phyloP scores from a whole-genome alignment of 163 green algal species.

The Volvox carteri region DNA sequence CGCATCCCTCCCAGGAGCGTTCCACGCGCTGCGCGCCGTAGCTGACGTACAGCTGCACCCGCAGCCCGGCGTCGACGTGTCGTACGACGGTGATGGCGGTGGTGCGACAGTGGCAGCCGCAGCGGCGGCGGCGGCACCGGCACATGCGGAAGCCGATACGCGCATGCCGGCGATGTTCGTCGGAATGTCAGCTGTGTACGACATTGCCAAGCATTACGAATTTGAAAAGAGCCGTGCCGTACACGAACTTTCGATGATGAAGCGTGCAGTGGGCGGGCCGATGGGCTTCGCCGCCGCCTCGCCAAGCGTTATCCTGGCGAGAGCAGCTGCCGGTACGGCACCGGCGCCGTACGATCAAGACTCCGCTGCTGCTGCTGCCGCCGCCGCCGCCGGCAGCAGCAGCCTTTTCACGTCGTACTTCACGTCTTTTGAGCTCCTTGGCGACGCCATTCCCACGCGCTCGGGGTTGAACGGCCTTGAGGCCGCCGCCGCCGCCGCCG shows the following conservation, averaged over 20 bases:
- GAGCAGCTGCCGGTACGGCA: too few species aligned
- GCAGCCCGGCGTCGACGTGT: conserved; percentile 7
- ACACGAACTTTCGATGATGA: conserved; percentile 85
- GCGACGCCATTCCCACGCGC: background rate
- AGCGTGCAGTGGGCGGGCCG: conserved; percentile 73
- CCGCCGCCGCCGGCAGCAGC: background rate
- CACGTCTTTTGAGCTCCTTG: background rate
- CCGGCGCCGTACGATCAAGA: too few species aligned
- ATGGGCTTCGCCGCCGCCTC: conserved; percentile 67
- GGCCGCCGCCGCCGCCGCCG: background rate
- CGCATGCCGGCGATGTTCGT: conserved; percentile 76
- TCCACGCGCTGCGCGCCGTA: conserved; percentile 26
- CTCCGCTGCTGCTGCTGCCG: background rate
- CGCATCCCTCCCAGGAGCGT: background rate
- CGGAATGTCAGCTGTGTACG: conserved; percentile 80
- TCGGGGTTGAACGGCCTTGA: background rate
- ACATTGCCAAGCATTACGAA: conserved; percentile 76
- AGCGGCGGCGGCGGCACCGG: conserved; percentile 24
- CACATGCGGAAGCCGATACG: conserved; percentile 32
- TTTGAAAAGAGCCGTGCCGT: conserved; percentile 69
- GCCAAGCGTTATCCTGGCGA: conserved; percentile 69
- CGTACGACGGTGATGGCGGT: background rate
- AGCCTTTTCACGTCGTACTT: background rate
- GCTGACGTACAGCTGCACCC: conserved; percentile 34
- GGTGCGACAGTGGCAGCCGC: background rate